Evolutionary conservation across 78 protist species (phyloP).

Genomic region (Mantamonas sphyraenae): DNA sequence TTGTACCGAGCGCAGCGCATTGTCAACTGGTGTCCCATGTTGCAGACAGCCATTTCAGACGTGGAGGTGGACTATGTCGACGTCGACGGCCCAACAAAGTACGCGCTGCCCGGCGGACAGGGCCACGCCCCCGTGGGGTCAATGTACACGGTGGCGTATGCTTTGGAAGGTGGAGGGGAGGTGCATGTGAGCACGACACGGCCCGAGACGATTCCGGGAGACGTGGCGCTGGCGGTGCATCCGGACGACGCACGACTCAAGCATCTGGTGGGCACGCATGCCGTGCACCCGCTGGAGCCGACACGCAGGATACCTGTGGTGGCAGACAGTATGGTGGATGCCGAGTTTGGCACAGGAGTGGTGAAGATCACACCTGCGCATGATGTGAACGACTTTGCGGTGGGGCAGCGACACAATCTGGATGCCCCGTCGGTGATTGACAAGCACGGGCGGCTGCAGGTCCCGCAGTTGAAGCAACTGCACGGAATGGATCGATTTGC

Average conservation of each 20-base stretch:
- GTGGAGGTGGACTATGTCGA: conserved; percentile 62
- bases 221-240: conserved; percentile 80
- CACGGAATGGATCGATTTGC: too few relatives aligned
- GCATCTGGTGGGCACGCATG: too few relatives aligned
- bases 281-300: too few relatives aligned
- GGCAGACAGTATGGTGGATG: conserved; percentile 44
- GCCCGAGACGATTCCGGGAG: conserved; percentile 92
- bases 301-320: conserved; percentile 39
- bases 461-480: too few relatives aligned
- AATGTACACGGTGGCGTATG: conserved; percentile 34
- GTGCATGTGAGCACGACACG: conserved; percentile 85
- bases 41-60: conserved; percentile 86
- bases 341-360: conserved; percentile 61
- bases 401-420: conserved; percentile 34
- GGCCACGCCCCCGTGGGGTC: too few relatives aligned
- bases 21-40: conserved; percentile 79
- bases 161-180: conserved; percentile 3
- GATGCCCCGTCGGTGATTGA: not conserved
- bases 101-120: conserved; percentile 21
- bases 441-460: too few relatives aligned
- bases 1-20: conserved; percentile 59
- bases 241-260: conserved; percentile 66
- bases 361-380: conserved; percentile 74
- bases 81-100: conserved; percentile 12
- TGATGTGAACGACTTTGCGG: conserved; percentile 44